These are phyloP conservation scores for Phytophthora idaei DNA, from an alignment of 352 stramenopile genomes.

Conservation along the genomic window DNA sequence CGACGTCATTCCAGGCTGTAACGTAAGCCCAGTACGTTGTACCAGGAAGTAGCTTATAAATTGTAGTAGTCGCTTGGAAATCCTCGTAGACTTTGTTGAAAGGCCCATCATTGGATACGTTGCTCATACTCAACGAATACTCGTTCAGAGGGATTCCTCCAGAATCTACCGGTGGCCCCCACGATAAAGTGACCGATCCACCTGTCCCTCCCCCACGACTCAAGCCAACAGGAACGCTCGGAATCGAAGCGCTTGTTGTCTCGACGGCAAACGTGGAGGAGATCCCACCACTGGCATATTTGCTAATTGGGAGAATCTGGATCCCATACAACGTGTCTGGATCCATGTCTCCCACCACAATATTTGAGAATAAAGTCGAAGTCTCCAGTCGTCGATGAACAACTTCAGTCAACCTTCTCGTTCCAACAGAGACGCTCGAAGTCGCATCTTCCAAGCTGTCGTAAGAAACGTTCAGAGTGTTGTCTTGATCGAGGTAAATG, in stretches of 20 bases:
- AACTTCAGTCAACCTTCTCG: slow-evolving; percentile 25
- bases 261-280: slow-evolving; percentile 30
- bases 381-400: slow-evolving; percentile 12
- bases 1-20: slow-evolving; percentile 41
- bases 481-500: slow-evolving; percentile 49
- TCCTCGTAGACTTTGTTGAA: slow-evolving; percentile 34
- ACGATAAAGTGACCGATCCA: slow-evolving; percentile 46
- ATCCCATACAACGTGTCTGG: slow-evolving; percentile 58
- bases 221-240: slow-evolving; percentile 39
- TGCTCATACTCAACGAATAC: slow-evolving; percentile 45
- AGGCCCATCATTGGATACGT: slow-evolving; percentile 6
- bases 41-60: slow-evolving; percentile 34
- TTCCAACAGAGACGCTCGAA: neutral
- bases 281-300: slow-evolving; percentile 24
- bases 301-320: slow-evolving; percentile 50
- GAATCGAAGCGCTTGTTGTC: slow-evolving; percentile 41
- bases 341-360: slow-evolving; percentile 53
- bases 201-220: slow-evolving; percentile 26
- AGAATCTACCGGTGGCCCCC: slow-evolving; percentile 44
- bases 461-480: slow-evolving; percentile 49
- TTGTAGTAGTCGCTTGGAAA: slow-evolving; percentile 27
- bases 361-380: slow-evolving; percentile 11
- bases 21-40: slow-evolving; percentile 54
- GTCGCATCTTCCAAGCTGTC: slow-evolving; percentile 13
- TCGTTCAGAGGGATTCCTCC: slow-evolving; percentile 48